Evolutionary conservation across 768 basidiomycete species (phyloP).

Genomic region (Tulasnella sp.): DNA sequence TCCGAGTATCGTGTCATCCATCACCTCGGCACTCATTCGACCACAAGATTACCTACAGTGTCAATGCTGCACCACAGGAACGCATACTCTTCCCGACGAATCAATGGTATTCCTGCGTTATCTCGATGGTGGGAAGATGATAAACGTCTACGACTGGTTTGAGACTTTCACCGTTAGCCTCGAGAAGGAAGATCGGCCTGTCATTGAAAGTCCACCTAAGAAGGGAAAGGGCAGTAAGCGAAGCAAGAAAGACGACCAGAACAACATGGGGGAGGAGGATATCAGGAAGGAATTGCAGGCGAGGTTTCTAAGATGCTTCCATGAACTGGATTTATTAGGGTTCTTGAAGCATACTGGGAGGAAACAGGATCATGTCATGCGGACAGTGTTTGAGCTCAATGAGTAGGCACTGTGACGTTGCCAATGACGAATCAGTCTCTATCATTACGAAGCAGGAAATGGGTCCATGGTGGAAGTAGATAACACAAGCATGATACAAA

Average conservation of each 20-base stretch:
- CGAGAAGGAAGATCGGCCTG: conserved; percentile 37
- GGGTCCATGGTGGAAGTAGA: not conserved
- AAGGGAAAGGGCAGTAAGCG: conserved; percentile 38
- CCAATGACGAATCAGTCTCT: too few relatives aligned
- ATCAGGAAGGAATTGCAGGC: conserved; percentile 44
- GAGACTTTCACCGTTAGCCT: conserved; percentile 57
- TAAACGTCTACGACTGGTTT: conserved; percentile 85
- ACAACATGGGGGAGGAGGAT: conserved; percentile 10
- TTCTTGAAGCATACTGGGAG: conserved; percentile 68
- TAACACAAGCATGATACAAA: too few relatives aligned
- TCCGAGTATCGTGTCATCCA: too few relatives aligned
- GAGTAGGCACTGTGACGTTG: too few relatives aligned
- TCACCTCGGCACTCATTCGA: too few relatives aligned
- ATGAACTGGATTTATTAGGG: conserved; percentile 70
- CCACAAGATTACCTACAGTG: too few relatives aligned
- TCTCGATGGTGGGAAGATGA: too few relatives aligned
- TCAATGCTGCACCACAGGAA: too few relatives aligned
- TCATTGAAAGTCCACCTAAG: conserved; percentile 23
- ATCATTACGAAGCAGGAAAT: too few relatives aligned
- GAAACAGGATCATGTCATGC: conserved; percentile 62
- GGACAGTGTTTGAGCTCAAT: conserved; percentile 58
- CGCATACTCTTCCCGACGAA: too few relatives aligned
- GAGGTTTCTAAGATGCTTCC: conserved; percentile 63
- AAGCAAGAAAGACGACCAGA: conserved; percentile 22
- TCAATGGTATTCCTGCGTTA: too few relatives aligned